Conservation (phyloP, 371 early-diverging fungal species). For the Chytridium lagenaria region DNA sequence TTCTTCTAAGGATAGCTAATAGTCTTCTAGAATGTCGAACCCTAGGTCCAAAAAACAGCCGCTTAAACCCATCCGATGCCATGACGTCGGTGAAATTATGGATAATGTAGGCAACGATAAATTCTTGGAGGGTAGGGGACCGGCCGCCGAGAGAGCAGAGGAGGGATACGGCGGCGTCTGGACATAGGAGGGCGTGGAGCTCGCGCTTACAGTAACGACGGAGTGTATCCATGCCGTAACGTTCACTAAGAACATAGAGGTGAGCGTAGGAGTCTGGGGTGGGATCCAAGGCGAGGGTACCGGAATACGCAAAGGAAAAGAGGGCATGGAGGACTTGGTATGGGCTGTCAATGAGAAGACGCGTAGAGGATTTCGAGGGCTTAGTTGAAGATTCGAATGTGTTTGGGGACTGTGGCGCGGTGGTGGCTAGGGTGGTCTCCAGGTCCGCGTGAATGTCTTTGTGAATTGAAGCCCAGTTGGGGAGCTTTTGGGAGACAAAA, state of each 20-base stretch:
- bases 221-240: conserved; percentile 21
- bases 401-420: too few species aligned
- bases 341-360: background rate
- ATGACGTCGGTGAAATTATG: conserved; percentile 15
- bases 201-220: conserved; percentile 9
- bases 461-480: too few species aligned
- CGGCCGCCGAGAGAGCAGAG: conserved; percentile 12
- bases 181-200: background rate
- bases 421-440: too few species aligned
- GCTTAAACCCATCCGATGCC: background rate
- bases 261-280: background rate
- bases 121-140: conserved; percentile 18
- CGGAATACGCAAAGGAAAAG: conserved; percentile 14
- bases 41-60: conserved; percentile 14
- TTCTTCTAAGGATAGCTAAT: conserved; percentile 24
- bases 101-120: conserved; percentile 19
- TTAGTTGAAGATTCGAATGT: background rate
- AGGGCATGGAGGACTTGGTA: conserved; percentile 4
- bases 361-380: background rate
- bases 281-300: conserved; percentile 1
- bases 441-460: too few species aligned
- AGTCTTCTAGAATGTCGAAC: conserved; percentile 5
- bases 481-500: conserved; percentile 24
- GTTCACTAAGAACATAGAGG: conserved; percentile 19
- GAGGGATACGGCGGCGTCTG: conserved; percentile 2